phyloP scores from a whole-genome alignment of 306 rosid species.

The Fagus crenata region DNA sequence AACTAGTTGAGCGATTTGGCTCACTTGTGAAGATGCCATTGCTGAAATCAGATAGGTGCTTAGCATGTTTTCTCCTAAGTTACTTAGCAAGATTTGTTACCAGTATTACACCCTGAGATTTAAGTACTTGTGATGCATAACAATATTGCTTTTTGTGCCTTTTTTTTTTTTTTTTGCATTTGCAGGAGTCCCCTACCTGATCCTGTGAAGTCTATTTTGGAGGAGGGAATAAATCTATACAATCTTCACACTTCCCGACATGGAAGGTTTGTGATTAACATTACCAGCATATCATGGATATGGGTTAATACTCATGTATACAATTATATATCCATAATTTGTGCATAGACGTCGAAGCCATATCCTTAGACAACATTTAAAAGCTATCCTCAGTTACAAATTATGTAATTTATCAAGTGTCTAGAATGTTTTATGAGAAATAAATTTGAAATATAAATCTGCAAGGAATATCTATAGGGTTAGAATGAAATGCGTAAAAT shows the following conservation, averaged over 20 bases:
- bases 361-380: background rate
- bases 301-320: background rate
- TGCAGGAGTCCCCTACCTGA: conserved; percentile 72
- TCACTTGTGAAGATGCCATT: conserved; percentile 92
- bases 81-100: background rate
- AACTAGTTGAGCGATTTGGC: conserved; percentile 81
- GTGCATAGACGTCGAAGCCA: background rate
- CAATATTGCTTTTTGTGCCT: background rate
- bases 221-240: conserved; percentile 78
- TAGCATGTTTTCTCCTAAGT: background rate
- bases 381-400: background rate
- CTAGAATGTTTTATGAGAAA: background rate
- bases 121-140: background rate
- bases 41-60: conserved; percentile 77
- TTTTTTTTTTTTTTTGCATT: conserved; percentile 19
- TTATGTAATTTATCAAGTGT: background rate
- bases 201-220: conserved; percentile 58
- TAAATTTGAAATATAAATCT: background rate
- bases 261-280: conserved; percentile 63
- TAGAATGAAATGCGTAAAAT: too few relatives aligned
- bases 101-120: background rate
- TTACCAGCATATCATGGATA: conserved; percentile 1
- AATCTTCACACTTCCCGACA: conserved; percentile 68
- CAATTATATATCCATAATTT: background rate
- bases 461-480: background rate